phyloP scores from a whole-genome alignment of 1,139 yeast species.

The Yamadazyma membranifaciens region DNA sequence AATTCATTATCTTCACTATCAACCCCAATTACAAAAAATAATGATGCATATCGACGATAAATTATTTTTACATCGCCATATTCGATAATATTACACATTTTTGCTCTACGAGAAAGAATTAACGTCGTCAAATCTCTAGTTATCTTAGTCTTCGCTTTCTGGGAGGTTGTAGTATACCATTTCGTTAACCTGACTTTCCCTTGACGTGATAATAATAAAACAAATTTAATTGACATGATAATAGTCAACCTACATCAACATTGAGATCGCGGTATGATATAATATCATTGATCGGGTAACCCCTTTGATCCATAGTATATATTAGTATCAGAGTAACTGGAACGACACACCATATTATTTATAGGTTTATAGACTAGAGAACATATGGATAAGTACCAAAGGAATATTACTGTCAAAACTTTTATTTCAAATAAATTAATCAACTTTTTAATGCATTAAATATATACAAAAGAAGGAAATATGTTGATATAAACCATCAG shows the following conservation, averaged over 20 bases:
- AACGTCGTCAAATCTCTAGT: slow-evolving; percentile 84
- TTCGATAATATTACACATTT: slow-evolving; percentile 95
- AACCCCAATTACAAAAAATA: slow-evolving; percentile 85
- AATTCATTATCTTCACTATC: slow-evolving; percentile 86
- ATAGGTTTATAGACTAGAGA: too few relatives aligned
- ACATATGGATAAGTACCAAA: too few relatives aligned
- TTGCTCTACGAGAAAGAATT: slow-evolving; percentile 80
- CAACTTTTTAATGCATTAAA: background rate
- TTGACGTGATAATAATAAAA: slow-evolving; percentile 84
- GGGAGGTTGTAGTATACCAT: slow-evolving; percentile 84
- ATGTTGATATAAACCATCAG: too few relatives aligned
- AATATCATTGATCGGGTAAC: background rate
- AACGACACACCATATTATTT: too few relatives aligned
- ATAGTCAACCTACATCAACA: background rate
- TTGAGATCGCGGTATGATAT: background rate
- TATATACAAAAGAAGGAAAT: background rate
- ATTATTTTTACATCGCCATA: slow-evolving; percentile 86
- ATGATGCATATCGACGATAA: slow-evolving; percentile 88
- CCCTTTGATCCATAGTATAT: too few relatives aligned
- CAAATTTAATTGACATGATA: slow-evolving; percentile 54
- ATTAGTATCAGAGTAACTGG: too few relatives aligned
- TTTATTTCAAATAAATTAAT: background rate
- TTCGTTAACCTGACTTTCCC: slow-evolving; percentile 91
- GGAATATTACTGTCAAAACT: too few relatives aligned
- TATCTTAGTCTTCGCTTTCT: slow-evolving; percentile 80